A percentile compares a stretch with the other conserved stretches of the same genome.
Evolutionary conservation across 176 grass and related monocot species (phyloP).

Genomic region (Musa troglodytarum): DNA sequence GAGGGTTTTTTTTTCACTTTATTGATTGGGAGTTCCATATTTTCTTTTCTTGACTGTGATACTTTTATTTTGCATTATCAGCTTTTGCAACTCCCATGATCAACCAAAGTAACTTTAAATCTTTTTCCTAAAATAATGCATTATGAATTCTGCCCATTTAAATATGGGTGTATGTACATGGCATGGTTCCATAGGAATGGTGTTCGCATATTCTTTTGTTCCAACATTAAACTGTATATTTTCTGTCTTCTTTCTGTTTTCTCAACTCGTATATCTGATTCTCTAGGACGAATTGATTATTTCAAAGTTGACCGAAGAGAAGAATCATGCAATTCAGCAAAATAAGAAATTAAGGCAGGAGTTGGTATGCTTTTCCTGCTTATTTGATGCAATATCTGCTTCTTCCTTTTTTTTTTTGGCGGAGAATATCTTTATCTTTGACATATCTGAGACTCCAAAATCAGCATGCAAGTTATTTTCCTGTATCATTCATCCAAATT

Average conservation of each 20-base stretch:
- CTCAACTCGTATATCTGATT: neutral
- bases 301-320: conserved; percentile 35
- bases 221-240: no score
- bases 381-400: neutral
- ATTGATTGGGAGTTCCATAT: no score
- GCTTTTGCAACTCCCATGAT: neutral
- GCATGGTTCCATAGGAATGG: no score
- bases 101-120: no score
- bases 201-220: no score
- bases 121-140: no score
- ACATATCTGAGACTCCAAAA: neutral
- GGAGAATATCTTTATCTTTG: conserved; percentile 9
- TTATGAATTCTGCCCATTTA: neutral
- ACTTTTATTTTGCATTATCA: neutral
- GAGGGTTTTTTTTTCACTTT: no score
- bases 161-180: neutral
- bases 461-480: neutral
- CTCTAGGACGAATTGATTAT: conserved; percentile 35
- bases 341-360: conserved; percentile 60
- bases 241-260: no score
- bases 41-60: no score
- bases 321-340: conserved; percentile 42
- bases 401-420: neutral
- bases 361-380: conserved; percentile 37
- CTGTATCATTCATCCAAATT: no score